These are phyloP conservation scores for Myxozyma nipponensis DNA, from an alignment of 805 yeast genomes.

Conservation along the genomic window DNA sequence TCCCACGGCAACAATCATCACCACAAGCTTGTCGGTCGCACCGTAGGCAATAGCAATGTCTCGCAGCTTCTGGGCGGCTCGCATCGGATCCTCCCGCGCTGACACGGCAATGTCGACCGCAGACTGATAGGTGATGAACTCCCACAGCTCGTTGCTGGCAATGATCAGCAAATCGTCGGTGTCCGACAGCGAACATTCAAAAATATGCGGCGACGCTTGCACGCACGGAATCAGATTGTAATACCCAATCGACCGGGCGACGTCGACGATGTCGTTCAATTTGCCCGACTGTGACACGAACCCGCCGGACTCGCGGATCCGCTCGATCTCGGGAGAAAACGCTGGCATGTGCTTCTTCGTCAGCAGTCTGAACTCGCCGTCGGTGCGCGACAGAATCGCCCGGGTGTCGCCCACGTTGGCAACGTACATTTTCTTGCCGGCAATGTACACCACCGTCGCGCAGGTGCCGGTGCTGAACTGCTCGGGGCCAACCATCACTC, in stretches of 20 bases:
- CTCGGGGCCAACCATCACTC: constrained; percentile 48
- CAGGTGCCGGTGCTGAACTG: constrained; percentile 82
- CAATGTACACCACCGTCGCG: constrained; percentile 74
- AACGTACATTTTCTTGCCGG: constrained; percentile 63
- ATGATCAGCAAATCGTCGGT: constrained; percentile 81
- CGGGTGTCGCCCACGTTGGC: constrained; percentile 91
- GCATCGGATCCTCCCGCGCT: constrained; percentile 75
- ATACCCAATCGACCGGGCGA: constrained; percentile 90
- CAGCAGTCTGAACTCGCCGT: constrained; percentile 72
- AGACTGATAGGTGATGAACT: constrained; percentile 69
- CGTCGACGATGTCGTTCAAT: constrained; percentile 74
- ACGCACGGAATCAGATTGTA: constrained; percentile 81
- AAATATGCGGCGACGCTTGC: constrained; percentile 80
- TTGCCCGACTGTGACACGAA: constrained; percentile 80
- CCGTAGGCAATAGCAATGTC: constrained; percentile 95
- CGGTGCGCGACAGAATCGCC: constrained; percentile 71
- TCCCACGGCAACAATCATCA: constrained; percentile 66
- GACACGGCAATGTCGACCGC: constrained; percentile 89
- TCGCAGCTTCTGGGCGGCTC: constrained; percentile 88
- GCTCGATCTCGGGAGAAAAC: constrained; percentile 62
- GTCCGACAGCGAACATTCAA: constrained; percentile 54
- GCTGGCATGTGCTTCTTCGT: constrained; percentile 85
- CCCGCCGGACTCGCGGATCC: constrained; percentile 90
- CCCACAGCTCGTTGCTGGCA: constrained; percentile 85
- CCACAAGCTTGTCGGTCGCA: constrained; percentile 70